phyloP scores from a whole-genome alignment of 768 basidiomycete species.

The Agrocybe praecox region DNA sequence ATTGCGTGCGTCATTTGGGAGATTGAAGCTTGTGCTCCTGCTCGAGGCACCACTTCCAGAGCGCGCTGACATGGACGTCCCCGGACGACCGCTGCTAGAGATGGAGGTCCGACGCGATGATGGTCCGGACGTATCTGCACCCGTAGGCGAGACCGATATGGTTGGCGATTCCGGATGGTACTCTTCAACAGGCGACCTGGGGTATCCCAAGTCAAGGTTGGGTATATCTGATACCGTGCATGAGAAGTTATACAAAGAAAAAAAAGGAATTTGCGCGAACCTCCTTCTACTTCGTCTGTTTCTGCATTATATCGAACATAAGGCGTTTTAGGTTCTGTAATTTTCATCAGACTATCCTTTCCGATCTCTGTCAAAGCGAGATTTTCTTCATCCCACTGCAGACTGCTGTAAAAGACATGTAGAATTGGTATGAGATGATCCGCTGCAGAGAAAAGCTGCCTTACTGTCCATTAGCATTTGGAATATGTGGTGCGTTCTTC shows the following conservation, averaged over 20 bases:
- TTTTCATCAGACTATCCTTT: conserved; percentile 98
- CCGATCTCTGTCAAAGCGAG: conserved; percentile 89
- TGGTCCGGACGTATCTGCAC: conserved; percentile 62
- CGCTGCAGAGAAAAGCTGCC: conserved; percentile 17
- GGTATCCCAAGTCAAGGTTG: conserved; percentile 61
- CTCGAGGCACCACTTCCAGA: conserved; percentile 67
- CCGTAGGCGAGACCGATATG: conserved; percentile 57
- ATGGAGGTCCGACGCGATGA: conserved; percentile 78
- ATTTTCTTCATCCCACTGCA: conserved; percentile 97
- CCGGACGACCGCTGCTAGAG: conserved; percentile 61
- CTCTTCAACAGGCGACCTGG: conserved; percentile 33
- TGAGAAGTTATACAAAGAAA: conserved; percentile 1
- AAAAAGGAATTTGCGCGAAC: conserved; percentile 41
- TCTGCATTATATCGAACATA: conserved; percentile 91
- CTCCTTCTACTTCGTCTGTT: conserved; percentile 83
- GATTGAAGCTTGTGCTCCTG: conserved; percentile 82
- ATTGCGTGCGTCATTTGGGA: conserved; percentile 69
- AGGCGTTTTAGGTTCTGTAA: conserved; percentile 96
- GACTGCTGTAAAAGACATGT: conserved; percentile 45
- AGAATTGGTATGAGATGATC: conserved; percentile 6
- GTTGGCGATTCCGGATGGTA: conserved; percentile 27
- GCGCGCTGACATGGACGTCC: conserved; percentile 53
- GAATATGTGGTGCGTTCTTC: conserved; percentile 71
- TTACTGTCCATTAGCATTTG: conserved; percentile 51
- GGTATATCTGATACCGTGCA: conserved; percentile 71